Evolutionary conservation across 2,329 filamentous ascomycete genomes (phyloP).

Genomic region (Nakataea oryzae): DNA sequence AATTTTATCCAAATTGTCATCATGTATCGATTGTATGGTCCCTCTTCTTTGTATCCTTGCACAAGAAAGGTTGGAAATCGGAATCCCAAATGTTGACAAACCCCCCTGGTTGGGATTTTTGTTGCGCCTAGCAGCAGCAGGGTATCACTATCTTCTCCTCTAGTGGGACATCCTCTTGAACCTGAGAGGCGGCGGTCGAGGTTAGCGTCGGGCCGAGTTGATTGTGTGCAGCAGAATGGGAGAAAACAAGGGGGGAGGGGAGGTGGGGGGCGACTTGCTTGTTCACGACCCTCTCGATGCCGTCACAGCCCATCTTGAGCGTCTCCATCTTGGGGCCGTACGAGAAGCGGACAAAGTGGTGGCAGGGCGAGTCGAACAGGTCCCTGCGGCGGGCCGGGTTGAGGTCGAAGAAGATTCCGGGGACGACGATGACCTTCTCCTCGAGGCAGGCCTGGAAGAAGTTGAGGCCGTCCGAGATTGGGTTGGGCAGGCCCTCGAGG

Average conservation of each 20-base stretch:
- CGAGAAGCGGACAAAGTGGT: constrained; percentile 79
- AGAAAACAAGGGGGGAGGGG: constrained; percentile 5
- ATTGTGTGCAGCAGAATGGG: not conserved
- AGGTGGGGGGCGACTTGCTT: constrained; percentile 44
- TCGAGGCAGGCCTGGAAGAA: constrained; percentile 92
- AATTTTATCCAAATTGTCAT: too few relatives aligned
- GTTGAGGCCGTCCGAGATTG: constrained; percentile 85
- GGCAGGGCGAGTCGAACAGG: constrained; percentile 88
- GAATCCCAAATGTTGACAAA: not conserved
- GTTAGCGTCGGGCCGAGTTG: not conserved
- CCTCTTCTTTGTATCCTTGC: not conserved
- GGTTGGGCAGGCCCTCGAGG: constrained; percentile 59
- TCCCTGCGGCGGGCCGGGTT: constrained; percentile 85
- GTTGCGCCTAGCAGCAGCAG: not conserved
- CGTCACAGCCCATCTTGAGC: constrained; percentile 69
- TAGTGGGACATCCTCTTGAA: not conserved
- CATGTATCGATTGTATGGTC: too few relatives aligned
- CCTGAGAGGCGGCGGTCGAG: not conserved
- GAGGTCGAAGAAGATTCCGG: constrained; percentile 95
- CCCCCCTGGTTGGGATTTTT: not conserved
- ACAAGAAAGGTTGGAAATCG: not conserved
- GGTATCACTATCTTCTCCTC: not conserved
- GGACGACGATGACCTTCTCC: constrained; percentile 93
- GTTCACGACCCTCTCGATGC: constrained; percentile 71
- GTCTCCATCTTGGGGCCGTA: constrained; percentile 78